phyloP scores from a whole-genome alignment of 371 early-diverging fungal species.

The Smittium culicis region DNA sequence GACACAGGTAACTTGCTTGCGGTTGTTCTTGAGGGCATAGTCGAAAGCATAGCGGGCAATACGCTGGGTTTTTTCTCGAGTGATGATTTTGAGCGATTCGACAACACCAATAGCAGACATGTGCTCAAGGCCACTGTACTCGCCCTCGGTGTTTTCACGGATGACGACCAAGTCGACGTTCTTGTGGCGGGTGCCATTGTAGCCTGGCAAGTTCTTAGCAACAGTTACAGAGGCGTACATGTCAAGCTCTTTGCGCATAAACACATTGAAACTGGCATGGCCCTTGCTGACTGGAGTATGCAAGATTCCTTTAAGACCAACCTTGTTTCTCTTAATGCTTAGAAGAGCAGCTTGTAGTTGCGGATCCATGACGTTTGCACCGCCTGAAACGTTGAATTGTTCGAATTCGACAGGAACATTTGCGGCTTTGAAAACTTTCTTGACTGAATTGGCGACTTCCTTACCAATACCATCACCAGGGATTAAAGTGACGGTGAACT shows the following conservation, averaged over 20 bases:
- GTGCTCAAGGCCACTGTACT: slow-evolving; percentile 96
- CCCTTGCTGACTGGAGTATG: slow-evolving; percentile 84
- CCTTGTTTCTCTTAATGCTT: slow-evolving; percentile 77
- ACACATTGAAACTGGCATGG: slow-evolving; percentile 85
- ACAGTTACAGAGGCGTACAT: slow-evolving; percentile 85
- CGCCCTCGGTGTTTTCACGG: slow-evolving; percentile 98
- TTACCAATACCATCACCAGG: slow-evolving; percentile 96
- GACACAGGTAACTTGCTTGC: slow-evolving; percentile 92
- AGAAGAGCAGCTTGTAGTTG: slow-evolving; percentile 77
- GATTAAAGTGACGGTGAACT: slow-evolving; percentile 86
- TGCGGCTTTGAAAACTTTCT: slow-evolving; percentile 81
- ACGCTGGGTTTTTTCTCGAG: slow-evolving; percentile 85
- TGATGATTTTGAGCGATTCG: slow-evolving; percentile 91
- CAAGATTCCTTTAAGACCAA: slow-evolving; percentile 90
- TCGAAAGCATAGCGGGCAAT: slow-evolving; percentile 96
- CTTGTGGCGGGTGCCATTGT: slow-evolving; percentile 61
- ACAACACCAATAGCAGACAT: slow-evolving; percentile 94
- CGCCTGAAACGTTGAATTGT: slow-evolving; percentile 85
- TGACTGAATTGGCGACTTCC: slow-evolving; percentile 78
- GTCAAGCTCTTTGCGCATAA: slow-evolving; percentile 89
- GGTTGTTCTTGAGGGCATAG: slow-evolving; percentile 85
- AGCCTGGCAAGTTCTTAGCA: slow-evolving; percentile 69
- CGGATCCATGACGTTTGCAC: slow-evolving; percentile 52
- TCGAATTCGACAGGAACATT: slow-evolving; percentile 88
- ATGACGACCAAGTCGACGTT: slow-evolving; percentile 91